Evolutionary conservation across 2,329 filamentous ascomycete species (phyloP).

Genomic region (Aspergillus sp.): DNA sequence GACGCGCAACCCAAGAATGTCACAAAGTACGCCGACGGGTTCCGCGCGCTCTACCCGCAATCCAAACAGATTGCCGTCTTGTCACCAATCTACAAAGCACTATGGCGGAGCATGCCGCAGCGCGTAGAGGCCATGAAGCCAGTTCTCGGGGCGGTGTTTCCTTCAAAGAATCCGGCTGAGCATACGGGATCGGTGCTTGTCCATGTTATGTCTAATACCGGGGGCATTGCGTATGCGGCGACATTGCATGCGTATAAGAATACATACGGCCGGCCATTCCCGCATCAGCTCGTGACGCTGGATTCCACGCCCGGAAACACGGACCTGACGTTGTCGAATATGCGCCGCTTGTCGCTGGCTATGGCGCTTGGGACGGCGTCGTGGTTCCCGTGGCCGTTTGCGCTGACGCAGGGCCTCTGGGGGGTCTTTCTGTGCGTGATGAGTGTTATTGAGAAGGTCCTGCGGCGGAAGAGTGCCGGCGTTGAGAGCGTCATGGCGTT

Average conservation of each 20-base stretch:
- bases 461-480: neutral
- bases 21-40: slow-evolving; percentile 6
- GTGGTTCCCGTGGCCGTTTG: slow-evolving; percentile 2
- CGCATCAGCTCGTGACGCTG: neutral
- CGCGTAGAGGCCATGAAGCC: slow-evolving; percentile 5
- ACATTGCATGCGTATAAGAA: neutral
- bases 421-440: neutral
- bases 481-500: neutral
- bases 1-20: slow-evolving; percentile 2
- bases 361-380: slow-evolving; percentile 6
- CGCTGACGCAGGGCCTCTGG: neutral
- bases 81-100: neutral
- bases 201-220: slow-evolving; percentile 8
- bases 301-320: slow-evolving; percentile 7
- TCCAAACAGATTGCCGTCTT: neutral
- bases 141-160: neutral
- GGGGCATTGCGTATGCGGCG: slow-evolving; percentile 1
- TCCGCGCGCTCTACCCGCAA: neutral
- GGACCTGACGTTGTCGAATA: neutral
- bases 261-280: neutral
- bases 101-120: neutral
- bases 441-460: neutral
- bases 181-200: neutral
- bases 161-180: neutral
- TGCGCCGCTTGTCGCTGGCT: neutral